Conservation (phyloP, 139 green algal species). For the Coccomyxa sp. region DNA sequence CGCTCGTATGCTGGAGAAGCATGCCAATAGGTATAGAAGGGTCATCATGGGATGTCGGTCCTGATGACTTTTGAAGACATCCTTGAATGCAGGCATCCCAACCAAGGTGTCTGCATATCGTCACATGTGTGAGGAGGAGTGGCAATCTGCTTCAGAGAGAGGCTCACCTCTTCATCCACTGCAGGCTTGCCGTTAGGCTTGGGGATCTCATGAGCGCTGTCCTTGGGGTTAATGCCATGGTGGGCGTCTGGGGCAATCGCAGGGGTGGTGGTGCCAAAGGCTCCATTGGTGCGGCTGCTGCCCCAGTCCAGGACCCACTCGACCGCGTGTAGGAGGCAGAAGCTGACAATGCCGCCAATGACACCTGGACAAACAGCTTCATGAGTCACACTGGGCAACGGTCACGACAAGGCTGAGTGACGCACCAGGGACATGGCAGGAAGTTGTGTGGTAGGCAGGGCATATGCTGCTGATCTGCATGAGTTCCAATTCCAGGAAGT, state of each 20-base stretch:
- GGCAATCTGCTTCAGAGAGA: too few species aligned
- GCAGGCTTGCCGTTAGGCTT: too few species aligned
- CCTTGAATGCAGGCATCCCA: too few species aligned
- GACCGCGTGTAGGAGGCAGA: constrained; percentile 45
- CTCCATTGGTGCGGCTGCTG: not conserved
- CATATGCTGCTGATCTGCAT: not conserved
- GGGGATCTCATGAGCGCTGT: not conserved
- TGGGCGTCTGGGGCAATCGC: not conserved
- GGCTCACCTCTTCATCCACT: too few species aligned
- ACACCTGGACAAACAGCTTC: constrained; percentile 36
- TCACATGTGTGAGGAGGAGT: too few species aligned
- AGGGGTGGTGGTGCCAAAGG: not conserved
- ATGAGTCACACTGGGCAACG: not conserved
- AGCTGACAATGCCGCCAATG: constrained; percentile 49
- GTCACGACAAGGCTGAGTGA: not conserved
- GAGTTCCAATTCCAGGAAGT: not conserved
- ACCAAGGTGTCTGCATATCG: too few species aligned
- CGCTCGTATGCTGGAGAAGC: too few species aligned
- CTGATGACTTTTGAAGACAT: too few species aligned
- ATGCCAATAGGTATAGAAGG: too few species aligned
- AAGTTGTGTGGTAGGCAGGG: too few species aligned
- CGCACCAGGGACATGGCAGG: too few species aligned
- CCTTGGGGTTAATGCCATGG: not conserved
- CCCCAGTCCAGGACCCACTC: constrained; percentile 17
- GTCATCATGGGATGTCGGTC: too few species aligned